A percentile compares a stretch with the other conserved stretches of the same genome.
phyloP scores from a whole-genome alignment of 345 rosid genomes.

The Linum usitatissimum region DNA sequence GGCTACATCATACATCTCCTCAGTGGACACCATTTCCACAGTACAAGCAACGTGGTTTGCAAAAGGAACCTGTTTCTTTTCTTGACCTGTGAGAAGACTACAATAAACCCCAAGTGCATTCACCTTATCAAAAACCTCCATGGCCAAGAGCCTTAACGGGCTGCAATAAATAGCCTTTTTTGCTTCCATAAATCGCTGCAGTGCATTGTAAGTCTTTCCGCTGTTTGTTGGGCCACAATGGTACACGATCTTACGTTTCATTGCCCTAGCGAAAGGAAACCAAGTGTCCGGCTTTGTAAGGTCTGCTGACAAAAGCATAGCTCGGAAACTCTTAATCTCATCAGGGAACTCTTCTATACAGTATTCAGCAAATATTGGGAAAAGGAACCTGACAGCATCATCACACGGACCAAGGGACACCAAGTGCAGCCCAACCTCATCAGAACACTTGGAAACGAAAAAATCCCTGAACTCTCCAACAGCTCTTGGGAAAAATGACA shows the following conservation, averaged over 20 bases:
- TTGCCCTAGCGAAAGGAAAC: slow-evolving; percentile 89
- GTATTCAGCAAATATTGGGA: slow-evolving; percentile 77
- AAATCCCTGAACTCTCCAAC: slow-evolving; percentile 36
- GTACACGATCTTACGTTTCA: slow-evolving; percentile 78
- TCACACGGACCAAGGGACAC: slow-evolving; percentile 55
- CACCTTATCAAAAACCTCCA: slow-evolving; percentile 99
- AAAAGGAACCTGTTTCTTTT: slow-evolving; percentile 68
- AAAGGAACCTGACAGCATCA: slow-evolving; percentile 61
- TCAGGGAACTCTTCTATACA: slow-evolving; percentile 69
- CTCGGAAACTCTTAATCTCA: slow-evolving; percentile 53
- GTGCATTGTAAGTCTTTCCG: slow-evolving; percentile 85
- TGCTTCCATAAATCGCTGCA: slow-evolving; percentile 87
- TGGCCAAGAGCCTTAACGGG: slow-evolving; percentile 87
- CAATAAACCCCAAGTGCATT: slow-evolving; percentile 79
- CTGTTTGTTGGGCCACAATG: slow-evolving; percentile 98
- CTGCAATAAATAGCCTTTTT: slow-evolving; percentile 82
- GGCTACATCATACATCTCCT: slow-evolving; percentile 75
- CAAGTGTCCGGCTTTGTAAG: slow-evolving; percentile 78
- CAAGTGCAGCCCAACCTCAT: slow-evolving; percentile 35
- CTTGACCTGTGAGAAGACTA: slow-evolving; percentile 87
- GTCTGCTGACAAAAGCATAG: slow-evolving; percentile 67
- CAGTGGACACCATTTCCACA: slow-evolving; percentile 81
- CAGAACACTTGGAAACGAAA: slow-evolving; percentile 40
- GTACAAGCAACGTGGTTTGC: slow-evolving; percentile 77
- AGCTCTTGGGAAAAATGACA: slow-evolving; percentile 78